Evolutionary conservation across 257 asterid species (phyloP), one percentile per base, ranked within the genome.

Genomic region (Gynochthodes officinalis): DNA sequence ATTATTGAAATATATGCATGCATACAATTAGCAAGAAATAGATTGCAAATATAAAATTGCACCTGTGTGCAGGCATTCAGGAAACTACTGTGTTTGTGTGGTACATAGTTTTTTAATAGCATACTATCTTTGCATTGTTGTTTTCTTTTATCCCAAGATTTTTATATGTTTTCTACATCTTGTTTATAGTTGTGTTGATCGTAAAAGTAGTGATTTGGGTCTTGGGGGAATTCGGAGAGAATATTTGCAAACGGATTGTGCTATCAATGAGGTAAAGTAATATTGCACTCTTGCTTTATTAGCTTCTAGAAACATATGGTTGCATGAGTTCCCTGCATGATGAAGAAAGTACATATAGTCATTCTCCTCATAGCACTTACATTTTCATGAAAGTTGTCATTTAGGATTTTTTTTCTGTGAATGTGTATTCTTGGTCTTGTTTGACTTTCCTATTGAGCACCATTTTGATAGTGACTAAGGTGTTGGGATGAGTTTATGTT

Each of bases 201-300:
- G 98, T 44, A 90, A 90, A 80, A 89, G 97, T 82, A 90, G 96
- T 77, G 98, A 93, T 71, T 84, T 93, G 88, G 97, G 97, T 53
- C 89, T 93, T 64, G 97, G 96, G 76, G 98, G 98, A 64, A 78
- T 85, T 83, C 87, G 88, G 53, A 86, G 95, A 78, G 97, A 93
- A 79, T 93, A 90, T 73, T 70, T 90, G 76, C 98, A 93, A 84
- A 93, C 96, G 46, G 98, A 93, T 80, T 93, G 98, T 80, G 89
- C 98, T 49, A 90, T 90, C 69, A 87, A 93, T 81, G 82, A 65
- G 87, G 98, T 89, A 84, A 80, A 27, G 28, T 23, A 54, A 48
- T 57, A 53, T n/a, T 21, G 23, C 77, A 15, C 53, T 32, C 48
- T 42, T 73, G 14, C 52, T 28, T 68, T n/a, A 21, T 67, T 12